Evolutionary conservation across 805 yeast species (phyloP), one percentile per base, ranked within the genome.

Genomic region (Ogataea methanolica): DNA sequence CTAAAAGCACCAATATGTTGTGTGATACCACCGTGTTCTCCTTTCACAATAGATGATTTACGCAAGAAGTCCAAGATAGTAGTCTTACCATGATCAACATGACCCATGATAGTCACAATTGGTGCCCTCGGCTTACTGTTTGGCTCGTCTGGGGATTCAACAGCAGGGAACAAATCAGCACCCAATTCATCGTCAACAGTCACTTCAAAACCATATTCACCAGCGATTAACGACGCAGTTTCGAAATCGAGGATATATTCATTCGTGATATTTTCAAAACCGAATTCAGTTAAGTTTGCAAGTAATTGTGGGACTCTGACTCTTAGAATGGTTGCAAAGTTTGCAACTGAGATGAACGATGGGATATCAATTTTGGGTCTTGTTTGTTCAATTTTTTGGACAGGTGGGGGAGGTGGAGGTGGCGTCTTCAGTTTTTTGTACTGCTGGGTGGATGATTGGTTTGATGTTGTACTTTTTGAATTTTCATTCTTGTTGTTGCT

Each of bases 1-100:
- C 92, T 84, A 58, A 94, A 94, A 0, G 99, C 98, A 65, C 99
- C 99, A 48, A 94, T 94, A 63, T 90, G 97, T 65, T 94, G 99
- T 0, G 99, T 94, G 44, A 94, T 94, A 17, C 99, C 98, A 46
- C 99, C 99, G 64, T 82, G 87, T 63, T 94, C 99, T 38, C 82
- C 78, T 31, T 80, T 79, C 0, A 85, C 98, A 7, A 94, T 80
- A 0, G 91, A 80, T 0, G 96, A 85, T 55, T 88, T 89, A 40
- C 98, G 75, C 58, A 94, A 70, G 59, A 82, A 80, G 65, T 94
- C 99, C 46, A 94, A 74, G 50, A 94, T 83, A 0, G 99, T 92
- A 2, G 99, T 94, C 64, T 94, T 94, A 2, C 99, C 99, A 62
- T 94, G 99, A 66, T 94, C 99, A 31, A 94, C 99, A 65, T 94